Base-by-base conservation (phyloP, 495 filamentous ascomycete species). In the Parathielavia appendiculata region DNA sequence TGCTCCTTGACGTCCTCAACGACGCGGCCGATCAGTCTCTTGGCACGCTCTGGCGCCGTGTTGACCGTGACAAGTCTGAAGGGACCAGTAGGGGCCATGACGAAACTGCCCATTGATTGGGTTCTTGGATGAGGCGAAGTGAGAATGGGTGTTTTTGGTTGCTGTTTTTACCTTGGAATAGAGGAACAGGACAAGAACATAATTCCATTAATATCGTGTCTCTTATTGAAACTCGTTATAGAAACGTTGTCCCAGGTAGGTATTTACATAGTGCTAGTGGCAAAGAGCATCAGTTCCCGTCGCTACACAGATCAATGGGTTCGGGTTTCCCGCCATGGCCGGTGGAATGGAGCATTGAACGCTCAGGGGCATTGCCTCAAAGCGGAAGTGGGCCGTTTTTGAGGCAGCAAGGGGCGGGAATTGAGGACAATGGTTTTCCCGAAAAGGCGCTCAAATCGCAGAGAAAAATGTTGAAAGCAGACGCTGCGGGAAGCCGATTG, bases 41-140 rank as follows among this genome's bases (percentile, higher is more conserved):
- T 79, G 39, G 85, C 85, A 34, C 85, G 78, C 58, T 85, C 84
- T 10, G 85, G 85, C 1, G 77, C 84, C 46, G 79, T 88, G 74
- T 87, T 87, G 63, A 88, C 85, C 12, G 84, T 86, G 47, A 86
- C 79, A 20, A 88, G 79, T 51, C 70, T 79, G 70, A 77, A 87
- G 17, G 82, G 81, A 36, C 81, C 82, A 62, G 81, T 46, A 9
- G 66, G 63, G 34, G 63, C 14, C 57, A 63, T 63, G 36, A 32
- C 58, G 14, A 51, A n/a, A n/a, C n/a, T n/a, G n/a, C n/a, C n/a
- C n/a, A n/a, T n/a, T n/a, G n/a, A n/a, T n/a, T n/a, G n/a, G n/a
- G n/a, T 46, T 0, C 12, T 22, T 1, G 8, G 6, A 0, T 1
- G 49, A 47, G 19, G 22, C 6, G 17, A 41, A 50, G 8, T 17